A percentile compares a stretch with the other conserved stretches of the same genome.
These are phyloP conservation scores for Spathaspora sp. DNA, from an alignment of 805 yeast genomes.

Conservation along the genomic window DNA sequence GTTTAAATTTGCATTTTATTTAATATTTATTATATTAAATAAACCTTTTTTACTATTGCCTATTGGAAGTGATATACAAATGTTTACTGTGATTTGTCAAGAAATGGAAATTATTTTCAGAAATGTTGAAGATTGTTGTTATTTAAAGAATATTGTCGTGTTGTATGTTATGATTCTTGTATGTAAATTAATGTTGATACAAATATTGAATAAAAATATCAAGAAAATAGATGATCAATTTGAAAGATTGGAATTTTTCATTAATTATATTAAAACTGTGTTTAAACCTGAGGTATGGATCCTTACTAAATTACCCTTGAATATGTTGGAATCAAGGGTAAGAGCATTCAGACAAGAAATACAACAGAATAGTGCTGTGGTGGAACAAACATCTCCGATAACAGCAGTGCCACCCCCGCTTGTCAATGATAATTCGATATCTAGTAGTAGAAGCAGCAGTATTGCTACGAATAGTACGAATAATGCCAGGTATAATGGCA, in stretches of 20 bases:
- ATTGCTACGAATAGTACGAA: no score
- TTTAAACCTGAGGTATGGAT: constrained; percentile 1
- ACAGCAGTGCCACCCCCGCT: not conserved
- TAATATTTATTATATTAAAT: constrained; percentile 1
- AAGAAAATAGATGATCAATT: not conserved
- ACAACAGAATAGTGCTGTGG: constrained; percentile 5
- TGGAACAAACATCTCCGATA: not conserved
- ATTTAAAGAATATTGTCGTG: not conserved
- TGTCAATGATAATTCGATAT: not conserved
- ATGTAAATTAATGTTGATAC: not conserved
- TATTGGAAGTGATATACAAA: not conserved
- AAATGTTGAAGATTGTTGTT: not conserved
- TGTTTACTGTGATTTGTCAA: not conserved
- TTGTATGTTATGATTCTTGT: constrained; percentile 1
- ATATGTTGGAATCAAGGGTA: constrained; percentile 14
- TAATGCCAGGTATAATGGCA: not conserved
- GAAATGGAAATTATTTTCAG: constrained; percentile 1
- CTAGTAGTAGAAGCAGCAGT: not conserved
- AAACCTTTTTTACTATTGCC: constrained; percentile 3
- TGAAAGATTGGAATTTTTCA: constrained; percentile 1
- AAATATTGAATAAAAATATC: not conserved
- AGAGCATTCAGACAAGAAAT: constrained; percentile 18
- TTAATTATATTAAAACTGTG: not conserved
- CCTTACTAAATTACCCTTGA: not conserved
- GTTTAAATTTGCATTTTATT: constrained; percentile 3